These are phyloP conservation scores for Chytriomyces confervae DNA, from an alignment of 192 early-diverging fungal species.

Conservation along the genomic window DNA sequence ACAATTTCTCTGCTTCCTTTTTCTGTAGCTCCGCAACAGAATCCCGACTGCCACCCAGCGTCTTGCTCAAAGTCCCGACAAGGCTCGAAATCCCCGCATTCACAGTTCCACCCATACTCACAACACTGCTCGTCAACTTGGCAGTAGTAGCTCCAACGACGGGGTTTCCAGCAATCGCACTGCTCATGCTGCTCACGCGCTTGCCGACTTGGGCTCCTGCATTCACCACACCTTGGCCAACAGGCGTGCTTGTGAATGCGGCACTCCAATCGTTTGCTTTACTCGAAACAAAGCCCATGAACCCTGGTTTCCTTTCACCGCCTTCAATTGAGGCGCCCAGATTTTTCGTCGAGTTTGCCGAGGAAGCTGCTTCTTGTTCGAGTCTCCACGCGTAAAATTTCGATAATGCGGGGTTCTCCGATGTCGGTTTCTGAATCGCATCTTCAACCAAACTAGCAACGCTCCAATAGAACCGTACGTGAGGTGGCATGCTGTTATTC, in stretches of 20 bases:
- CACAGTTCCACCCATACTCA: background rate
- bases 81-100: constrained; percentile 1
- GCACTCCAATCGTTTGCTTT: background rate
- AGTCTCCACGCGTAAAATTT: background rate
- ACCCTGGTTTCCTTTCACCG: background rate
- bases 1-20: background rate
- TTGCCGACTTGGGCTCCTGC: background rate
- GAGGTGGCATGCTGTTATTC: background rate
- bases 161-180: background rate
- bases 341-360: background rate
- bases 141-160: background rate
- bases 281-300: background rate
- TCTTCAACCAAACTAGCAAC: constrained; percentile 24
- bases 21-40: background rate
- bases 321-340: background rate
- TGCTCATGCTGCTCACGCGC: background rate
- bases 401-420: background rate
- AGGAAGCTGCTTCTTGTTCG: background rate
- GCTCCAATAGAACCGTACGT: constrained; percentile 28
- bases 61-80: background rate
- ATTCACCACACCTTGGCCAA: background rate
- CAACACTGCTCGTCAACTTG: background rate
- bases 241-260: background rate
- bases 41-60: background rate
- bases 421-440: background rate